Evolutionary conservation across 345 rosid genomes (phyloP).

Genomic region (Sapria himalayana): DNA sequence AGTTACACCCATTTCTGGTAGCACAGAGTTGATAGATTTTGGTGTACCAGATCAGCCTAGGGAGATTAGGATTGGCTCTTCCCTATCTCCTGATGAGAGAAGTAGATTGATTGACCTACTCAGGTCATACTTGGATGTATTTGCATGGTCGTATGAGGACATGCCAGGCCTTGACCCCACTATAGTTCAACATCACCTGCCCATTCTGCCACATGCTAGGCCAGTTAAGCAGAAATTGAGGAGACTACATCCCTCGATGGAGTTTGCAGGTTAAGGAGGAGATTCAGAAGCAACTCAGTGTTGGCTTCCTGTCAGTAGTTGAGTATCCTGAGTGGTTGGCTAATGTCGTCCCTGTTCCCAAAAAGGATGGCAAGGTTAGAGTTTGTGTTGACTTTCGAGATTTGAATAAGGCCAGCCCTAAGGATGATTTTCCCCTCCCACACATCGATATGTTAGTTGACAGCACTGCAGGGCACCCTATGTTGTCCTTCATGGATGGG

Average conservation of each 20-base stretch:
- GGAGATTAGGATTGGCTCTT: background rate
- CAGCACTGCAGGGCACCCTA: too few relatives aligned
- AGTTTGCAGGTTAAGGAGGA: constrained; percentile 1
- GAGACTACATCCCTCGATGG: background rate
- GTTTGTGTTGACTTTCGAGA: background rate
- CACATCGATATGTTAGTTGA: background rate
- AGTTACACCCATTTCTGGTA: too few relatives aligned
- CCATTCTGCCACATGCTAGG: background rate
- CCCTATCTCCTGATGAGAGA: background rate
- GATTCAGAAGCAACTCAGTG: background rate
- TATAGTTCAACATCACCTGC: background rate
- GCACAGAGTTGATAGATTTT: too few relatives aligned
- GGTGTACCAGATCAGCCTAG: too few relatives aligned
- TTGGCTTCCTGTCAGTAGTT: background rate
- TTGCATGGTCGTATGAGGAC: constrained; percentile 1
- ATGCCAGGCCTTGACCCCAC: background rate
- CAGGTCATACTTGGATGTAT: background rate
- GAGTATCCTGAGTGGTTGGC: background rate
- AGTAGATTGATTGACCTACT: background rate
- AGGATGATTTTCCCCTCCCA: background rate
- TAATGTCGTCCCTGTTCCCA: background rate
- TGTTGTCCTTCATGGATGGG: background rate
- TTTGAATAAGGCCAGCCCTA: background rate
- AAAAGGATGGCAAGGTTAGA: background rate
- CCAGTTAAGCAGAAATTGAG: background rate